phyloP scores from a whole-genome alignment of 371 early-diverging fungal genomes.

The Mucor saturninus region DNA sequence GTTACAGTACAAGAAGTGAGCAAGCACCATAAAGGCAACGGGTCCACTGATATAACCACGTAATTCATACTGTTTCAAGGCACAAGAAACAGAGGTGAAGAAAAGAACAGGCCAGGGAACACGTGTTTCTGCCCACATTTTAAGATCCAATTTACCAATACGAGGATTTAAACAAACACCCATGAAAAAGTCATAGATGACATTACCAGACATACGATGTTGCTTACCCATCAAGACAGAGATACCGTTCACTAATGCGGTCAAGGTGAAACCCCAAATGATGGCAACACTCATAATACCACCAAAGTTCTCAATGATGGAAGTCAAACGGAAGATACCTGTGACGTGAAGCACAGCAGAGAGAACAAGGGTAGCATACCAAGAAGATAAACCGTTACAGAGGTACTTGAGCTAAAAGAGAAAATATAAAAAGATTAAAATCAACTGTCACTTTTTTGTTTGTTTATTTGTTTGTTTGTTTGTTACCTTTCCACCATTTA shows the following conservation, averaged over 20 bases:
- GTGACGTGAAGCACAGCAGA: slow-evolving; percentile 55
- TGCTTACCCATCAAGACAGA: slow-evolving; percentile 42
- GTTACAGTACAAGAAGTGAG: slow-evolving; percentile 75
- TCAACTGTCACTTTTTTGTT: neutral
- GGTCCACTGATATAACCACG: slow-evolving; percentile 68
- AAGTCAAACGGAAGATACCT: slow-evolving; percentile 55
- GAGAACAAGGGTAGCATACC: slow-evolving; percentile 56
- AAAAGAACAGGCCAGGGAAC: slow-evolving; percentile 76
- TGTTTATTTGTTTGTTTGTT: slow-evolving; percentile 11
- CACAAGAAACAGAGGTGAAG: slow-evolving; percentile 68
- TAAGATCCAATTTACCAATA: slow-evolving; percentile 75
- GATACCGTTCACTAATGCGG: slow-evolving; percentile 46
- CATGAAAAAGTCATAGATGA: slow-evolving; percentile 82
- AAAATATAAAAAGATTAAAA: neutral
- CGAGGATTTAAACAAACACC: slow-evolving; percentile 82
- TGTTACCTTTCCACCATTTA: slow-evolving; percentile 57
- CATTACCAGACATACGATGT: slow-evolving; percentile 75
- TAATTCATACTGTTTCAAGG: slow-evolving; percentile 74
- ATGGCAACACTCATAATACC: slow-evolving; percentile 64
- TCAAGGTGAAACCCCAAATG: slow-evolving; percentile 60
- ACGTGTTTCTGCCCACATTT: slow-evolving; percentile 87
- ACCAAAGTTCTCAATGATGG: slow-evolving; percentile 68
- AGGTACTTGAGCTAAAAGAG: slow-evolving; percentile 54
- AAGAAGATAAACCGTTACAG: slow-evolving; percentile 64
- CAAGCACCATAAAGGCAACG: slow-evolving; percentile 73